A percentile compares a stretch with the other conserved stretches of the same genome.
Conservation (phyloP, 805 yeast species). For the Lipomyces chichibuensis region DNA sequence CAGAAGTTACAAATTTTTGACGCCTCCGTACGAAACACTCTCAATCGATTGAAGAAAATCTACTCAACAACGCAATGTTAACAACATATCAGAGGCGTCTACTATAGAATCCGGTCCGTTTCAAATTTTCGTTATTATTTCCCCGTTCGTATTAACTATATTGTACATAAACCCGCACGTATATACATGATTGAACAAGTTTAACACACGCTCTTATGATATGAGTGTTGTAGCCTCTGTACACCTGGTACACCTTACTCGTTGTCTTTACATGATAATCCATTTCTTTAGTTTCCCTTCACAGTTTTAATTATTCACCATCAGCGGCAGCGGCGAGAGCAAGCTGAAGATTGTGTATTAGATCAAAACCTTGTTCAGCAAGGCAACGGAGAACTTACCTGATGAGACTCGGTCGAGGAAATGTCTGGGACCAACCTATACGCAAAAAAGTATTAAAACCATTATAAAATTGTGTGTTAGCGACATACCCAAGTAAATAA, state of each 20-base stretch:
- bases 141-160: background rate
- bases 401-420: conserved; percentile 82
- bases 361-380: background rate
- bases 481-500: conserved; percentile 70
- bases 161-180: background rate
- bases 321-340: conserved; percentile 27
- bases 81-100: background rate
- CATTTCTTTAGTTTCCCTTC: background rate
- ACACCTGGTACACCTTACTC: background rate
- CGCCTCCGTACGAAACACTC: too few species aligned
- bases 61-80: background rate
- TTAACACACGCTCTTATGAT: background rate
- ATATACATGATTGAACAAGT: background rate
- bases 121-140: background rate
- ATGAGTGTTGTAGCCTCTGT: background rate
- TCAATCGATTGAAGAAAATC: background rate
- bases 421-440: conserved; percentile 68
- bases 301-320: background rate
- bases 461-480: too few species aligned
- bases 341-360: conserved; percentile 17
- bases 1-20: background rate
- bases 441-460: conserved; percentile 8
- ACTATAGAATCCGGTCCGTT: background rate
- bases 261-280: background rate
- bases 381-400: conserved; percentile 44